Evolutionary conservation across 768 basidiomycete species (phyloP).

Genomic region (Scleroderma bovista): DNA sequence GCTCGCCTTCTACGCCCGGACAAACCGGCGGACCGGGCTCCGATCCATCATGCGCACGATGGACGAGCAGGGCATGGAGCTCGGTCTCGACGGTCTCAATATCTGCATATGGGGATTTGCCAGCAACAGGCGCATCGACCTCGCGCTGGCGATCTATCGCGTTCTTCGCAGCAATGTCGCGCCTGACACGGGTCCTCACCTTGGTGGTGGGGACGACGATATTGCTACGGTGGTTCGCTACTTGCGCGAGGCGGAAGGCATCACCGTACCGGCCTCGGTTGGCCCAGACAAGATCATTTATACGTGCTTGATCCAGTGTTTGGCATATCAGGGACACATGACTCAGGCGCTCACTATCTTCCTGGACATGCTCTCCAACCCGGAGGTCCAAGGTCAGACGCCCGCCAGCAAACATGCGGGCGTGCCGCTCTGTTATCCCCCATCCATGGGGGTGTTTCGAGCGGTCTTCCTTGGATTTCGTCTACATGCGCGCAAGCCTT

Average conservation of each 20-base stretch:
- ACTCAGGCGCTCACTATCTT: slow-evolving; percentile 49
- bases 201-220: slow-evolving; percentile 30
- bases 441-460: slow-evolving; percentile 54
- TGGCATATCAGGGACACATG: slow-evolving; percentile 70
- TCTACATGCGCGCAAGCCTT: slow-evolving; percentile 42
- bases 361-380: slow-evolving; percentile 57
- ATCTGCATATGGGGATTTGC: slow-evolving; percentile 67
- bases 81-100: slow-evolving; percentile 66
- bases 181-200: slow-evolving; percentile 26
- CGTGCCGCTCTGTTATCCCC: slow-evolving; percentile 30
- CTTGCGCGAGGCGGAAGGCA: slow-evolving; percentile 39
- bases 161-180: slow-evolving; percentile 50
- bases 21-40: slow-evolving; percentile 45
- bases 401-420: slow-evolving; percentile 23
- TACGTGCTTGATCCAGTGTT: slow-evolving; percentile 59
- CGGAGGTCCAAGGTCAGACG: slow-evolving; percentile 34
- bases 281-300: slow-evolving; percentile 65
- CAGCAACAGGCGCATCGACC: slow-evolving; percentile 43
- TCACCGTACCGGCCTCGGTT: slow-evolving; percentile 39
- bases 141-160: slow-evolving; percentile 59
- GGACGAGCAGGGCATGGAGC: slow-evolving; percentile 40
- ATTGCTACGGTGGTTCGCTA: slow-evolving; percentile 30
- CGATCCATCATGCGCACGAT: slow-evolving; percentile 52
- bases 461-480: slow-evolving; percentile 73
- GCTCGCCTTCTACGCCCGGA: slow-evolving; percentile 48